phyloP scores from a whole-genome alignment of 208 protist species.

The Wallacemonas sp. region DNA sequence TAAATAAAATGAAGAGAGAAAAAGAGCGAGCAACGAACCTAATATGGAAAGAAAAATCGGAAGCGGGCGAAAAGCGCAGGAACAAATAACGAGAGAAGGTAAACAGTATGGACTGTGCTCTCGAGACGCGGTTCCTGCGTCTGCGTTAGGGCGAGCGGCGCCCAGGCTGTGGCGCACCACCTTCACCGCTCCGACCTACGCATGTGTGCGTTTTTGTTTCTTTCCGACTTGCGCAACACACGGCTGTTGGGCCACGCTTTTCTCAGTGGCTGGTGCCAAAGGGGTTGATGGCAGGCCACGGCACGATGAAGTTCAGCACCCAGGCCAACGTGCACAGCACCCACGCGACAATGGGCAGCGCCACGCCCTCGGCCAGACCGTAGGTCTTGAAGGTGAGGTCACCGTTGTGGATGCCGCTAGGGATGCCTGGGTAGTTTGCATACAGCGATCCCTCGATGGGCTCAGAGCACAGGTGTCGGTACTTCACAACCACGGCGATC shows the following conservation, averaged over 20 bases:
- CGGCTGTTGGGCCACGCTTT: background rate
- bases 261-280: background rate
- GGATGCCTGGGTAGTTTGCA: conserved; percentile 41
- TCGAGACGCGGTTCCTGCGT: no score
- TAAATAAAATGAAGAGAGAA: background rate
- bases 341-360: conserved; percentile 47
- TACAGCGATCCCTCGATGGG: conserved; percentile 10
- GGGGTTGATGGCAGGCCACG: conserved; percentile 26
- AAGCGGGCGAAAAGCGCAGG: no score
- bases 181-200: no score
- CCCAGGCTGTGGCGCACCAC: no score
- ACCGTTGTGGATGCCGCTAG: conserved; percentile 42
- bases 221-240: no score
- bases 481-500: conserved; percentile 36
- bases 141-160: no score
- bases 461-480: conserved; percentile 27
- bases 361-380: conserved; percentile 47
- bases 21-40: conserved; percentile 1
- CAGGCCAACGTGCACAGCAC: conserved; percentile 21
- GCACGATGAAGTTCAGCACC: conserved; percentile 43
- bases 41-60: conserved; percentile 1
- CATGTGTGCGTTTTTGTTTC: background rate
- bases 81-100: background rate
- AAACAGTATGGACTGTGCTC: background rate
- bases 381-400: conserved; percentile 45